A percentile compares a stretch with the other conserved stretches of the same genome.
Evolutionary conservation across 768 basidiomycete genomes (phyloP).

Genomic region (Peribolospora kevripleyi): DNA sequence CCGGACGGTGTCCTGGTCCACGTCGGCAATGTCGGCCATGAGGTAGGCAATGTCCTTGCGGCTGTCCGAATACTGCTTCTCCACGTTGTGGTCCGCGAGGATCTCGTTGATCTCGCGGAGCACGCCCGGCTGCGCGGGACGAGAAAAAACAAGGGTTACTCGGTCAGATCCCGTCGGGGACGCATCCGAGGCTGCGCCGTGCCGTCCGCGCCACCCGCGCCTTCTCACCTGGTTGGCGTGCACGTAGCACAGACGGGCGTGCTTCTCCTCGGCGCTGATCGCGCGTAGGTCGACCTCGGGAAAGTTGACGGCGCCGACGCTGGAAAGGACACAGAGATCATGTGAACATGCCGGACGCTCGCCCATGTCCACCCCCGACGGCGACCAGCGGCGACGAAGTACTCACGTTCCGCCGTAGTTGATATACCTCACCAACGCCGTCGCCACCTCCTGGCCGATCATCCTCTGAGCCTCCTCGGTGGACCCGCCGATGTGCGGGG

Average conservation of each 20-base stretch:
- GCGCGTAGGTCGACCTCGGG: slow-evolving; percentile 91
- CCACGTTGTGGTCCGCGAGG: slow-evolving; percentile 84
- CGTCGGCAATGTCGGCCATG: slow-evolving; percentile 82
- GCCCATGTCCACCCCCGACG: no score
- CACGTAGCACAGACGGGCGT: slow-evolving; percentile 76
- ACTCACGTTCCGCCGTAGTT: slow-evolving; percentile 35
- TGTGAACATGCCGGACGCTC: no score
- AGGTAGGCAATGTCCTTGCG: slow-evolving; percentile 82
- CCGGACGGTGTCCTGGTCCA: slow-evolving; percentile 54
- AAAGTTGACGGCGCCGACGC: slow-evolving; percentile 88
- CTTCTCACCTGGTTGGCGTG: slow-evolving; percentile 42
- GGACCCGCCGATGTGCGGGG: slow-evolving; percentile 95
- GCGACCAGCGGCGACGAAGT: no score
- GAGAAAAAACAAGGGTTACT: slow-evolving; percentile 3
- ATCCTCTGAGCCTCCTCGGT: slow-evolving; percentile 95
- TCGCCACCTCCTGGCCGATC: slow-evolving; percentile 86
- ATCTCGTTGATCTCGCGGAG: slow-evolving; percentile 85
- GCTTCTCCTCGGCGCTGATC: slow-evolving; percentile 58
- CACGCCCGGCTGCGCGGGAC: slow-evolving; percentile 47
- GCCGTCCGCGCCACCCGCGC: no score
- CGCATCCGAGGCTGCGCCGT: no score
- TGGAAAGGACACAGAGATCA: slow-evolving; percentile 23
- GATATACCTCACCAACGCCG: slow-evolving; percentile 64
- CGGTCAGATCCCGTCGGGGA: no score
- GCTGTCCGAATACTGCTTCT: slow-evolving; percentile 97